Percentiles rank a stretch among this genome's conserved stretches.
Conservation (phyloP, 2,329 filamentous ascomycete species). For the Colletotrichum siamense region DNA sequence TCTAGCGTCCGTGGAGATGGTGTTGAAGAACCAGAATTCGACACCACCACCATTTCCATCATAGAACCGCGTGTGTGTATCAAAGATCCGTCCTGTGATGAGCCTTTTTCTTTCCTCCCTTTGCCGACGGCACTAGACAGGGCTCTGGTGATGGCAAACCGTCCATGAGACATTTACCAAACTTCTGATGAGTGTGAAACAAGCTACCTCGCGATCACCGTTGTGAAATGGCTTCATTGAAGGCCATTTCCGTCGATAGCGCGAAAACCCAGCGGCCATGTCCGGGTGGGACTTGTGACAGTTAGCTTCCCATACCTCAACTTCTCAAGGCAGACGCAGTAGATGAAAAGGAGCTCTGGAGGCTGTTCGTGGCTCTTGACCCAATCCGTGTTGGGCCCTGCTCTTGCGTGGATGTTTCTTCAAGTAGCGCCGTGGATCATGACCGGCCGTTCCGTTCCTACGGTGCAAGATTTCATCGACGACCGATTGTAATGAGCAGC, state of each 20-base stretch:
- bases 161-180: not conserved
- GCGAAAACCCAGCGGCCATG: not conserved
- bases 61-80: not conserved
- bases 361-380: not conserved
- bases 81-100: not conserved
- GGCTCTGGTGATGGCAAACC: not conserved
- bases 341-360: not conserved
- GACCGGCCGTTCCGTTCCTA: constrained; percentile 1
- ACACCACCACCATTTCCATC: not conserved
- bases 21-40: not conserved
- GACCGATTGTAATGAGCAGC: not conserved
- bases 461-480: not conserved
- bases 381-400: not conserved
- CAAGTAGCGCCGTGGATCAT: constrained; percentile 2
- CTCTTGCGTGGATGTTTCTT: not conserved
- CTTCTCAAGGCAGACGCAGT: not conserved
- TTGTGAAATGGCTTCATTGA: not conserved
- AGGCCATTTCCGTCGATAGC: not conserved
- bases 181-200: not conserved
- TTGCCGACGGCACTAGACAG: not conserved
- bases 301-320: not conserved
- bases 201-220: not conserved
- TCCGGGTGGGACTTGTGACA: not conserved
- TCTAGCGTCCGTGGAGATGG: constrained; percentile 1
- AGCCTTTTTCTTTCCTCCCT: not conserved